Conservation (phyloP, 2,329 filamentous ascomycete genomes). For the Lasiodiplodia sp. region DNA sequence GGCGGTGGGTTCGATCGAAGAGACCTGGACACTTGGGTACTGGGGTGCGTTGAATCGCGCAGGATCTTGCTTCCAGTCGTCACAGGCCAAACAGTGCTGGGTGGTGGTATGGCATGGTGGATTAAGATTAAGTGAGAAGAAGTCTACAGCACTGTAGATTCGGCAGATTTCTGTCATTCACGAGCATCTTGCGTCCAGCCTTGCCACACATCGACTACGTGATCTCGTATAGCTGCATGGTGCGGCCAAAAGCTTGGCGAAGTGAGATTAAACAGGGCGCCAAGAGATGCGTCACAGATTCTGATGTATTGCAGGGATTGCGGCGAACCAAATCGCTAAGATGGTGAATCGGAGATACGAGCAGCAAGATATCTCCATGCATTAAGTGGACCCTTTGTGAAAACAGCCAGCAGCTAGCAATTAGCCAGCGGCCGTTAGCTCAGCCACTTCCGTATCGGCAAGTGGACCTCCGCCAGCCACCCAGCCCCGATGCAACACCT, state of each 20-base stretch:
- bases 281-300: constrained; percentile 15
- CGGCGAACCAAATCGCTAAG: neutral
- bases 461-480: neutral
- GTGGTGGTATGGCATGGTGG: neutral
- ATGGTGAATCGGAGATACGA: constrained; percentile 13
- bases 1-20: neutral
- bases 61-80: neutral
- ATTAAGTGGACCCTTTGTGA: constrained; percentile 3
- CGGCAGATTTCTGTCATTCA: neutral
- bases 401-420: too few relatives aligned
- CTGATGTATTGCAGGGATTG: constrained; percentile 1
- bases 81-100: neutral
- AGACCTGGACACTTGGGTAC: neutral
- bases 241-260: constrained; percentile 4
- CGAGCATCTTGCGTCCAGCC: neutral
- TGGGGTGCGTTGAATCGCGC: neutral
- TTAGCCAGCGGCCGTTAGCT: neutral
- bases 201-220: neutral
- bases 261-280: neutral
- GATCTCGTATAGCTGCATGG: neutral
- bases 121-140: neutral
- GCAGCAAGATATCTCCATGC: constrained; percentile 9
- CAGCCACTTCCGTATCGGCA: constrained; percentile 1
- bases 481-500: neutral
- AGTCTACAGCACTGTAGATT: neutral